Evolutionary conservation across 2,329 filamentous ascomycete species (phyloP).

Genomic region (Colletotrichum sp.): DNA sequence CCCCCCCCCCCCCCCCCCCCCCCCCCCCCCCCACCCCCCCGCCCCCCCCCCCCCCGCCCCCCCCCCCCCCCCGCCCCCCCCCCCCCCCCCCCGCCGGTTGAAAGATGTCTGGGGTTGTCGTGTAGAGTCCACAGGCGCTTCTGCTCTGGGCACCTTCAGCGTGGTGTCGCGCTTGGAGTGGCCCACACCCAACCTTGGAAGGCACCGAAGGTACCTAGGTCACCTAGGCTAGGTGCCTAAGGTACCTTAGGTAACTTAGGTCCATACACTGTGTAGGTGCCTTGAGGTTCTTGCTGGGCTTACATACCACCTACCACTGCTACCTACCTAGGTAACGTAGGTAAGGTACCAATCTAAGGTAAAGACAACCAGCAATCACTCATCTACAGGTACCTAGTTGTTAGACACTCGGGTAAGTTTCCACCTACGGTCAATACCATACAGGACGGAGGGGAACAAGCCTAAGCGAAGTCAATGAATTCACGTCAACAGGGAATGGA

Average conservation of each 20-base stretch:
- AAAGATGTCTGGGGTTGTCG: background rate
- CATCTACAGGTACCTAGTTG: background rate
- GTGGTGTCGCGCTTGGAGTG: background rate
- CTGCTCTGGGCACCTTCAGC: background rate
- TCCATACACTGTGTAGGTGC: too few species aligned
- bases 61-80: too few species aligned
- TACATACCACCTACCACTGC: background rate
- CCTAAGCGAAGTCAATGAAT: background rate
- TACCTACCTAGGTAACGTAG: background rate
- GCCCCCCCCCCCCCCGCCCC: too few species aligned
- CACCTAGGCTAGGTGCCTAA: too few species aligned
- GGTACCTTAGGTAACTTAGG: too few species aligned
- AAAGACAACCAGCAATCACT: background rate
- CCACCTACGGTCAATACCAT: background rate
- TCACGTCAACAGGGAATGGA: background rate
- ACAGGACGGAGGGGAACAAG: background rate
- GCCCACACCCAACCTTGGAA: too few species aligned
- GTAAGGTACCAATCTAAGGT: background rate
- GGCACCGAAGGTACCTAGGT: too few species aligned
- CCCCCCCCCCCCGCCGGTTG: too few species aligned
- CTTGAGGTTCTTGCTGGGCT: background rate
- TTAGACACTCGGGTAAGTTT: background rate
- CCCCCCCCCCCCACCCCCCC: too few species aligned
- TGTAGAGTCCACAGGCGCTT: background rate
- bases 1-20: too few species aligned